These are phyloP conservation scores for Aspergillus fumigatiaffinis DNA, from an alignment of 2,329 filamentous ascomycete genomes.

Conservation along the genomic window DNA sequence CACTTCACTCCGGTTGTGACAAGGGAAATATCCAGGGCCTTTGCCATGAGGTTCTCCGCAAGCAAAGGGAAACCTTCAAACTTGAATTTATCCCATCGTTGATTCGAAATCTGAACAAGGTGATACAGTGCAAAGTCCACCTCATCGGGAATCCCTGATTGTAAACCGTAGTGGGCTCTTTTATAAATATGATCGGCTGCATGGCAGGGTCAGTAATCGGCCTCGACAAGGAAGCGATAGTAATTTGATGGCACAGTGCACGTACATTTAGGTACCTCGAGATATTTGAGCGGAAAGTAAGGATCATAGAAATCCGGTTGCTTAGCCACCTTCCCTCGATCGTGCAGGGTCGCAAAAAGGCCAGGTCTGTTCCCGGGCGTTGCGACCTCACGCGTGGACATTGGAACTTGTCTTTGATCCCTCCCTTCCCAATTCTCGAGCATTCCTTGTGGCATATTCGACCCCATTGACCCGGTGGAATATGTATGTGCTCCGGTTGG, in stretches of 20 bases:
- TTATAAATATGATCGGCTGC: slow-evolving; percentile 70
- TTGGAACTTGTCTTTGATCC: slow-evolving; percentile 32
- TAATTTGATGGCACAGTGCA: neutral
- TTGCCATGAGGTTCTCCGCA: slow-evolving; percentile 82
- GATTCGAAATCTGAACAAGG: slow-evolving; percentile 89
- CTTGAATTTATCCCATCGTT: slow-evolving; percentile 91
- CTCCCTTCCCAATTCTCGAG: slow-evolving; percentile 38
- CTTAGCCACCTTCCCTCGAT: slow-evolving; percentile 27
- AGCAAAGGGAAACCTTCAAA: slow-evolving; percentile 89
- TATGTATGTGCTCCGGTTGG: slow-evolving; percentile 23
- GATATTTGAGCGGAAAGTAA: slow-evolving; percentile 32
- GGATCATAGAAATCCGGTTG: slow-evolving; percentile 38
- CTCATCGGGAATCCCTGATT: slow-evolving; percentile 73
- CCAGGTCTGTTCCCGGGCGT: slow-evolving; percentile 42
- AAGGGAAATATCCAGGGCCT: slow-evolving; percentile 71
- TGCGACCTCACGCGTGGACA: slow-evolving; percentile 38
- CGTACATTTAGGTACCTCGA: slow-evolving; percentile 37
- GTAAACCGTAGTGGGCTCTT: slow-evolving; percentile 76
- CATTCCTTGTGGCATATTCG: slow-evolving; percentile 26
- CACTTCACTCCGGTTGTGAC: slow-evolving; percentile 81
- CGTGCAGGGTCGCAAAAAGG: slow-evolving; percentile 27
- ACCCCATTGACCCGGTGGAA: slow-evolving; percentile 28
- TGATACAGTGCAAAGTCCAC: slow-evolving; percentile 93
- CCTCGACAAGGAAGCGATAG: neutral
- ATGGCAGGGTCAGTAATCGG: slow-evolving; percentile 9